A percentile compares a stretch with the other conserved stretches of the same genome.
Evolutionary conservation across 768 basidiomycete species (phyloP).

Genomic region (Gloeophyllum trabeum): DNA sequence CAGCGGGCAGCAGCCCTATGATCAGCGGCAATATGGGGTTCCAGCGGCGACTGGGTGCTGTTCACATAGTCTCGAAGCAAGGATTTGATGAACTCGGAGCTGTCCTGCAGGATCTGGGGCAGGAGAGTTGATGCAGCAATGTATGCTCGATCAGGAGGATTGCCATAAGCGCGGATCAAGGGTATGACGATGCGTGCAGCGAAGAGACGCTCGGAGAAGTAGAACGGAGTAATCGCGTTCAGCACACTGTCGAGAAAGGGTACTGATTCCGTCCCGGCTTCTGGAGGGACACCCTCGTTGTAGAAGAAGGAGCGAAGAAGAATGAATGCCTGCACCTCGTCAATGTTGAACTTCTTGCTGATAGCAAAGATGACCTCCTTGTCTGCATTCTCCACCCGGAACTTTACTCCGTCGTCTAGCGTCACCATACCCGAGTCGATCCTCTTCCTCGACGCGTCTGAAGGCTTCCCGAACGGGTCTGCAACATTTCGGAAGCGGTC

Average conservation of each 20-base stretch:
- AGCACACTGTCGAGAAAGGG: conserved; percentile 45
- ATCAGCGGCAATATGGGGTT: conserved; percentile 32
- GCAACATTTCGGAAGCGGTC: conserved; percentile 42
- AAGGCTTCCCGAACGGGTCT: conserved; percentile 63
- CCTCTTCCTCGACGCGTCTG: conserved; percentile 50
- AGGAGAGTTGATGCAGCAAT: conserved; percentile 41
- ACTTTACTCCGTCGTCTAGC: conserved; percentile 50
- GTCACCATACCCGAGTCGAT: conserved; percentile 59
- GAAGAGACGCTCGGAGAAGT: conserved; percentile 69
- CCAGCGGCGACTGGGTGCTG: conserved; percentile 38
- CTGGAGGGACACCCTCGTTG: conserved; percentile 58
- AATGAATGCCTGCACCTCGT: conserved; percentile 69
- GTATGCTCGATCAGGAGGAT: conserved; percentile 41
- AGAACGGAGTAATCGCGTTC: conserved; percentile 69
- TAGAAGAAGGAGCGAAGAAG: conserved; percentile 70
- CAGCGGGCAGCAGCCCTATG: conserved; percentile 51
- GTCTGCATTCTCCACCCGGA: conserved; percentile 57
- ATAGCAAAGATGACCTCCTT: conserved; percentile 63
- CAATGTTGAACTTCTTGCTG: conserved; percentile 62
- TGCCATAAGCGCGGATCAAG: conserved; percentile 61
- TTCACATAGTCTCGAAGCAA: conserved; percentile 51
- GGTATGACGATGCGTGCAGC: conserved; percentile 61
- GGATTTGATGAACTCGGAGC: conserved; percentile 44
- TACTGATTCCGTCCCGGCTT: conserved; percentile 31
- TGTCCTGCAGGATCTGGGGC: conserved; percentile 52